phyloP scores from a whole-genome alignment of 176 grass and related monocot genomes.

The Raddia distichophylla region DNA sequence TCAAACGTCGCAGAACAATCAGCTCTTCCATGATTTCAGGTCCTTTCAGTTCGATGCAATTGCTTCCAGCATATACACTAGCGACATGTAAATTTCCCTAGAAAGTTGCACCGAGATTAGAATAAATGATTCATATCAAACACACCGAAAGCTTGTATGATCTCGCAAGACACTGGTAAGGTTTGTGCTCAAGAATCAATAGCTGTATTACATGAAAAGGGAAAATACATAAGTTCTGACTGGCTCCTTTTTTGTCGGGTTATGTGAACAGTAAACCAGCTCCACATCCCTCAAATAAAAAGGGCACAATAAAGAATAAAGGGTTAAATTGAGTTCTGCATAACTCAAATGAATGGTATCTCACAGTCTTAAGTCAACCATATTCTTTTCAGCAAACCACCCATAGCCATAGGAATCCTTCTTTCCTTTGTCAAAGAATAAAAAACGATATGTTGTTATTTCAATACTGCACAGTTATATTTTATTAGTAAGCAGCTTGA shows the following conservation, averaged over 20 bases:
- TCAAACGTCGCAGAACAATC: conserved; percentile 76
- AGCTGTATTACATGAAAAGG: neutral
- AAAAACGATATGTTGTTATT: neutral
- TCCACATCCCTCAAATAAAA: conserved; percentile 25
- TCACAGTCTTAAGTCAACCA: neutral
- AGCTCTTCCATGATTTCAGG: conserved; percentile 74
- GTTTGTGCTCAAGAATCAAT: neutral
- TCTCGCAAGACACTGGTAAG: neutral
- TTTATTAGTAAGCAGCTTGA: conserved; percentile 14
- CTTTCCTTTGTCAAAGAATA: neutral
- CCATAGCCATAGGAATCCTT: neutral
- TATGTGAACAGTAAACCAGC: neutral
- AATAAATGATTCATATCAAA: conserved; percentile 25
- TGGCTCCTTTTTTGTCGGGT: conserved; percentile 17
- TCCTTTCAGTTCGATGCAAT: conserved; percentile 74
- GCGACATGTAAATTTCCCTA: conserved; percentile 85
- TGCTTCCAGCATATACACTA: conserved; percentile 75
- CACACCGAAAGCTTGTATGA: conserved; percentile 18
- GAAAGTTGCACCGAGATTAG: conserved; percentile 28
- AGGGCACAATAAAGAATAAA: no score
- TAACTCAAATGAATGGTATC: no score
- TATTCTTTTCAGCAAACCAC: neutral
- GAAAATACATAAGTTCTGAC: neutral
- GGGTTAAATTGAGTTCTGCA: no score
- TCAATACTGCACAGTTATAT: neutral